Conservation (phyloP, 1,284 basidiomycete genomes). For the Fomitiporia mediterranea region DNA sequence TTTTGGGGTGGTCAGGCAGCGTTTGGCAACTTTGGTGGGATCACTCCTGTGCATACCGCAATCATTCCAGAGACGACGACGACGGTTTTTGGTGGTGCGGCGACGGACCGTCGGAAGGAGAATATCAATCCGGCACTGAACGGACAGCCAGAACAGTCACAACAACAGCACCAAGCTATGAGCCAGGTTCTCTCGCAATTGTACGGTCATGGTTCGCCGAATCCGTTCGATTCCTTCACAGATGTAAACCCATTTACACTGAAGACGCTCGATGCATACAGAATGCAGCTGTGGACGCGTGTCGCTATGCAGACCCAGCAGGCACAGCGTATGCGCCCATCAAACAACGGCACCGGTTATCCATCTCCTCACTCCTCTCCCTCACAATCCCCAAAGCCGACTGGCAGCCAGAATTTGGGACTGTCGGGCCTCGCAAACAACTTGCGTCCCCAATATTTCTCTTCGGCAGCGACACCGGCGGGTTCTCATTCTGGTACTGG, state of each 20-base stretch:
- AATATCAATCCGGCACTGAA: conserved; percentile 75
- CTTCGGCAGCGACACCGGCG: conserved; percentile 16
- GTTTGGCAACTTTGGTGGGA: conserved; percentile 45
- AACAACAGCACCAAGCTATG: conserved; percentile 9
- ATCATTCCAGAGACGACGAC: conserved; percentile 55
- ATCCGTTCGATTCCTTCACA: conserved; percentile 61
- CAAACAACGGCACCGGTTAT: conserved; percentile 30
- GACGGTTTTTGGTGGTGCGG: conserved; percentile 25
- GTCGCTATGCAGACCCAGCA: conserved; percentile 50
- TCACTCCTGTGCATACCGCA: conserved; percentile 83
- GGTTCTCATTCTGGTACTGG: not conserved
- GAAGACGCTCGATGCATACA: conserved; percentile 78
- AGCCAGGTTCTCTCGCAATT: conserved; percentile 8
- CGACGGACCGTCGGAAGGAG: conserved; percentile 50
- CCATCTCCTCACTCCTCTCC: conserved; percentile 30
- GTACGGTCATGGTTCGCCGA: conserved; percentile 28
- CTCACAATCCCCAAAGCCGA: conserved; percentile 16
- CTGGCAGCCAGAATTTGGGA: conserved; percentile 8
- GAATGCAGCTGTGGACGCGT: conserved; percentile 85
- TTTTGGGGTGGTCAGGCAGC: conserved; percentile 75
- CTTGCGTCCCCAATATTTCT: conserved; percentile 56
- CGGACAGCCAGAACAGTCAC: conserved; percentile 22
- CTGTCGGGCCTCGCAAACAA: conserved; percentile 46
- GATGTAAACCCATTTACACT: conserved; percentile 77
- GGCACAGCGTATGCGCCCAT: conserved; percentile 24